These are phyloP conservation scores for Aquilaria agallochum DNA, from an alignment of 441 rosid genomes.

Conservation along the genomic window DNA sequence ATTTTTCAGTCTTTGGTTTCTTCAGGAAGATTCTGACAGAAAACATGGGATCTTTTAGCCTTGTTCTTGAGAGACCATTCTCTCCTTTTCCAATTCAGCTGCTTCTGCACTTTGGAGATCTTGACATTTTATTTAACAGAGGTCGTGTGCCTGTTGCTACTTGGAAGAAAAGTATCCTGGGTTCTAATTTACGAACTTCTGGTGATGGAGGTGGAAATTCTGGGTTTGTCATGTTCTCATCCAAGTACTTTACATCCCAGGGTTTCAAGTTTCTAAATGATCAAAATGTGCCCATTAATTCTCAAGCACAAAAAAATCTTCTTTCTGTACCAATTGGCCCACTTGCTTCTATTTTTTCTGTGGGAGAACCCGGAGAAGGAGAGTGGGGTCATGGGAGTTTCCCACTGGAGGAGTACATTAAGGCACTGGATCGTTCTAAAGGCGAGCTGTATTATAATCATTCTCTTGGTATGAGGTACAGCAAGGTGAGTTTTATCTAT, in stretches of 20 bases:
- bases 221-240: conserved; percentile 76
- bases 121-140: conserved; percentile 68
- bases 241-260: conserved; percentile 48
- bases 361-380: conserved; percentile 69
- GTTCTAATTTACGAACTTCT: conserved; percentile 46
- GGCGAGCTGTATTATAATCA: conserved; percentile 88
- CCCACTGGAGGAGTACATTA: conserved; percentile 82
- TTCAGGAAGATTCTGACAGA: conserved; percentile 68
- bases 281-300: conserved; percentile 32
- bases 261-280: conserved; percentile 59
- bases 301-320: conserved; percentile 29
- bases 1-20: conserved; percentile 41
- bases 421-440: conserved; percentile 87
- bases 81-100: conserved; percentile 79
- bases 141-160: conserved; percentile 72
- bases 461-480: conserved; percentile 82
- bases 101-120: conserved; percentile 40
- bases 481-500: conserved; percentile 50
- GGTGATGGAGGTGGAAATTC: conserved; percentile 54
- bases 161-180: conserved; percentile 55
- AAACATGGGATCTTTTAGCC: conserved; percentile 56
- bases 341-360: conserved; percentile 67
- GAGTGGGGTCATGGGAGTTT: conserved; percentile 95
- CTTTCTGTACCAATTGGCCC: conserved; percentile 43
- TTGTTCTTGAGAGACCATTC: conserved; percentile 85